These are phyloP conservation scores for Strobilomyces confusus DNA, from an alignment of 768 basidiomycete species.

Conservation along the genomic window DNA sequence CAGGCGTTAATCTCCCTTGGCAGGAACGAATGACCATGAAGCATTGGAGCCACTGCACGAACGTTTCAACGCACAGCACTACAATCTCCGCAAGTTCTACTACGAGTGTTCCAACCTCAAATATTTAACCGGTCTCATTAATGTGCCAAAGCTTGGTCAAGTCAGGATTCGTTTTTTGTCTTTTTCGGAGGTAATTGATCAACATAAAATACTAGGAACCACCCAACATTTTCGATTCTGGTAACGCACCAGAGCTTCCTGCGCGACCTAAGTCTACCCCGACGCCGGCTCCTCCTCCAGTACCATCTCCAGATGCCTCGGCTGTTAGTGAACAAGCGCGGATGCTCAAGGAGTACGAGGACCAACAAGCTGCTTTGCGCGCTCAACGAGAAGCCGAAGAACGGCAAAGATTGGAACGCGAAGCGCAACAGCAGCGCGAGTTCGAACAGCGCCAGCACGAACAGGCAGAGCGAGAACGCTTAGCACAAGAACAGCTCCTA, in stretches of 20 bases:
- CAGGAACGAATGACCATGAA: slow-evolving; percentile 87
- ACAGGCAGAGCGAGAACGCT: slow-evolving; percentile 84
- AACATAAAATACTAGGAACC: slow-evolving; percentile 62
- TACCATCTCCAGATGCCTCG: slow-evolving; percentile 65
- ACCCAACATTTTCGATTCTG: slow-evolving; percentile 86
- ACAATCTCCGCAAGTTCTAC: slow-evolving; percentile 93
- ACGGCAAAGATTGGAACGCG: slow-evolving; percentile 67
- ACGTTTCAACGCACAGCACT: slow-evolving; percentile 88
- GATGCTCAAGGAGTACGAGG: slow-evolving; percentile 94
- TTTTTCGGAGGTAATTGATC: neutral
- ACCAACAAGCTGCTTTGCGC: slow-evolving; percentile 86
- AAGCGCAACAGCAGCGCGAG: slow-evolving; percentile 77
- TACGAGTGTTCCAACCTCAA: slow-evolving; percentile 99
- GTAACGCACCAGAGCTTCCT: slow-evolving; percentile 81
- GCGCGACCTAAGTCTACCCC: slow-evolving; percentile 62
- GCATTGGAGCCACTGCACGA: slow-evolving; percentile 85
- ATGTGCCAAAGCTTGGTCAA: slow-evolving; percentile 94
- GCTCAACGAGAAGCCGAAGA: slow-evolving; percentile 82
- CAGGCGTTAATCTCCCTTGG: slow-evolving; percentile 2
- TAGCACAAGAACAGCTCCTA: slow-evolving; percentile 85
- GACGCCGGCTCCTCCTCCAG: slow-evolving; percentile 63
- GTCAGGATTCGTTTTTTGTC: slow-evolving; percentile 35
- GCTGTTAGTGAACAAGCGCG: slow-evolving; percentile 87
- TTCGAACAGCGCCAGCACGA: slow-evolving; percentile 85
- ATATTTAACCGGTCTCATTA: slow-evolving; percentile 95